Evolutionary conservation across 2,329 filamentous ascomycete species (phyloP), one percentile per base, ranked within the genome.

Genomic region (Ampelomyces quisqualis): DNA sequence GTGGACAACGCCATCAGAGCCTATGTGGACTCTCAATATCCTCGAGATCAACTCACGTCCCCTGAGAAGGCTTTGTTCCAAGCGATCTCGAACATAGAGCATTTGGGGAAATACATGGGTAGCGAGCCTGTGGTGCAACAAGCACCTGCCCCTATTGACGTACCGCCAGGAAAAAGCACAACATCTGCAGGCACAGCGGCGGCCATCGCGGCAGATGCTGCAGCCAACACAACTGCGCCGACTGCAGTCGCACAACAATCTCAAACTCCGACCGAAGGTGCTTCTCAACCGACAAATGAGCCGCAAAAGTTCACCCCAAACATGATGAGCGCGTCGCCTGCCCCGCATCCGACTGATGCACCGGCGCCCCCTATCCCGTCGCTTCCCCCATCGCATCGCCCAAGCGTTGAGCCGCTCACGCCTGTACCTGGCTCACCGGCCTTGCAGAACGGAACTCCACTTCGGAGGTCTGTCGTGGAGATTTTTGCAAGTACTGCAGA

Each of bases 351-450:
- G n/a, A 18, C 29, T 43, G 17, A 55, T 13, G 41, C 43, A 11
- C 41, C 51, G 9, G 44, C 43, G 11, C 41, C 47, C 15, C 17
- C 46, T 20, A 40, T 38, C 13, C 31, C 47, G 4, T 39, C 45
- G 10, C 38, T 51, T 20, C 44, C 50, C 1, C 34, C 57, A 21
- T 49, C 56, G 14, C 55, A 57, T 28, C 47, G 64, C 10, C 64
- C 64, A 3, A 68, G 62, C 31, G 64, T 68, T 2, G 64, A 68
- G 46, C 64, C 64, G 2, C 53, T 68, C 2, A 68, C 64, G 3
- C 64, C 64, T 3, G 57, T 66, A 3, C 62, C 64, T 17, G 62
- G 64, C 7, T 65, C 62, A 7, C 64, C 64, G 22, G 60, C 62
- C 5, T 45, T 62, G 7, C 57, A 55, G 27, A 58, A 46, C n/a